Evolutionary conservation across 1,139 yeast species (phyloP).

Genomic region (Kodamaea ohmeri): DNA sequence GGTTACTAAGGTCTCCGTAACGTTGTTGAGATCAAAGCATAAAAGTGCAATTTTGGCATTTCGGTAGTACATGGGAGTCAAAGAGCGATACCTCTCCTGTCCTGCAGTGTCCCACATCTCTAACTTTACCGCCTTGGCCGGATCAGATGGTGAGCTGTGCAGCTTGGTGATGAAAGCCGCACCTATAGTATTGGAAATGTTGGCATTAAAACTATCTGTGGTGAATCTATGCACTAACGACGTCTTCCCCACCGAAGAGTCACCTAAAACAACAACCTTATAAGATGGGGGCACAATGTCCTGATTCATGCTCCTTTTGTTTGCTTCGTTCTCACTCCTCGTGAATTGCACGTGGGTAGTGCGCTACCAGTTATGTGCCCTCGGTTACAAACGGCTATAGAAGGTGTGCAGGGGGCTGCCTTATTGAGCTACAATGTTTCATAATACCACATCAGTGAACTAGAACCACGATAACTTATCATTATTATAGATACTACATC

Average conservation of each 20-base stretch:
- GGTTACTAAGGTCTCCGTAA: constrained; percentile 32
- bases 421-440: too few relatives aligned
- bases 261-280: constrained; percentile 46
- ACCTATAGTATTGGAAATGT: constrained; percentile 47
- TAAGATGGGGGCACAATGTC: constrained; percentile 24
- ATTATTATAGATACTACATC: too few relatives aligned
- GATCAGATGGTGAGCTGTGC: constrained; percentile 22
- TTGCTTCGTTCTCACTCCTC: not conserved
- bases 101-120: constrained; percentile 56
- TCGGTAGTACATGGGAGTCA: constrained; percentile 50
- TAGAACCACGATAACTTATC: not conserved
- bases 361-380: not conserved
- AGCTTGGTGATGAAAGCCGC: constrained; percentile 48
- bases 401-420: too few relatives aligned
- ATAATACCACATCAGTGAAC: too few relatives aligned
- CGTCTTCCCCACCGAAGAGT: constrained; percentile 48
- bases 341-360: constrained; percentile 1
- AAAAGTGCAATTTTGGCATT: constrained; percentile 38
- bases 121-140: constrained; percentile 39
- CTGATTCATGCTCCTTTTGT: not conserved
- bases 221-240: constrained; percentile 46
- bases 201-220: constrained; percentile 33
- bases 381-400: not conserved
- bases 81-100: constrained; percentile 46
- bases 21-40: constrained; percentile 37